Evolutionary conservation across 2,329 filamentous ascomycete genomes (phyloP).

Genomic region (Colletotrichum horii): DNA sequence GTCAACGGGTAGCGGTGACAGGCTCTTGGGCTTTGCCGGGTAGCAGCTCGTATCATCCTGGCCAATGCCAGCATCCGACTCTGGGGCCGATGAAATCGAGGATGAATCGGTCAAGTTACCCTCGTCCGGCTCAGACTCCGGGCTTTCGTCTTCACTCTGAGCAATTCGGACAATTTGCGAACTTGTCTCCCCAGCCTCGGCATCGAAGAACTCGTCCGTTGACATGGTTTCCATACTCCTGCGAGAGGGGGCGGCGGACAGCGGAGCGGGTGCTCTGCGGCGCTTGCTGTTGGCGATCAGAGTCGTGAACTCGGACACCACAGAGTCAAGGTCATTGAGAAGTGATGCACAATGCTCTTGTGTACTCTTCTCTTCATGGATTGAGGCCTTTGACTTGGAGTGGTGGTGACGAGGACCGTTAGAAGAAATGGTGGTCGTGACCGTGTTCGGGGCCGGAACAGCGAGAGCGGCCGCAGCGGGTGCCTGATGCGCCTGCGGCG

Average conservation of each 20-base stretch:
- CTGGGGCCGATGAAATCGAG: constrained; percentile 61
- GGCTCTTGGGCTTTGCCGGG: constrained; percentile 75
- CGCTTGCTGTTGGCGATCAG: constrained; percentile 82
- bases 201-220: constrained; percentile 95
- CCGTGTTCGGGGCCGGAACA: constrained; percentile 45
- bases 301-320: constrained; percentile 80
- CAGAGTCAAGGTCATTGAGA: constrained; percentile 83
- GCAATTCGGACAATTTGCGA: constrained; percentile 77
- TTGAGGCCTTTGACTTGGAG: constrained; percentile 39
- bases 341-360: constrained; percentile 85
- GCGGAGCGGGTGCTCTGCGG: constrained; percentile 64
- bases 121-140: constrained; percentile 60
- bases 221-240: constrained; percentile 81
- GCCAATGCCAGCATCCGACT: constrained; percentile 61
- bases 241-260: constrained; percentile 47
- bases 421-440: constrained; percentile 32
- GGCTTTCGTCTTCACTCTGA: constrained; percentile 71
- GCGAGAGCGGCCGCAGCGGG: constrained; percentile 43
- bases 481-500: constrained; percentile 43
- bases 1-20: constrained; percentile 78
- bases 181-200: constrained; percentile 68
- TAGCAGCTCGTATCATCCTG: constrained; percentile 70
- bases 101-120: constrained; percentile 59
- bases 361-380: constrained; percentile 67
- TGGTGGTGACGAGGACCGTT: constrained; percentile 37